phyloP scores from a whole-genome alignment of 163 green algal genomes.

The Scenedesmus sp. region DNA sequence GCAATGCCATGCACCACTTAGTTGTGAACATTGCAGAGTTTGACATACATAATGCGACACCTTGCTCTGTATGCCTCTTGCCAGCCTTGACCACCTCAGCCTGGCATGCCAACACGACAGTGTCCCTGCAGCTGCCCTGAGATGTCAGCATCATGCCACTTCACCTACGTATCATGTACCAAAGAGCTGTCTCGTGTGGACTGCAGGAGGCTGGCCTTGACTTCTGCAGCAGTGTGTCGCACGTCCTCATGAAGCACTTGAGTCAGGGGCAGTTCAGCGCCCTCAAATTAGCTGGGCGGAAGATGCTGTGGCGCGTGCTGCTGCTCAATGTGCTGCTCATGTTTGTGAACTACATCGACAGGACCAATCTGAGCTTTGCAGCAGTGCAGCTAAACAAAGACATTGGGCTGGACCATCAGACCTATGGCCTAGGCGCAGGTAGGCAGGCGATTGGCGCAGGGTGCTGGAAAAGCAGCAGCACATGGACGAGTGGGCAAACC shows the following conservation, averaged over 20 bases:
- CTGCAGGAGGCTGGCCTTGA: neutral
- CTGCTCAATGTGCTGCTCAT: conserved; percentile 41
- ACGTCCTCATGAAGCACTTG: conserved; percentile 14
- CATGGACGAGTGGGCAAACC: neutral
- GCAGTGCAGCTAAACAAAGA: conserved; percentile 46
- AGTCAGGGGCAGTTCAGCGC: neutral
- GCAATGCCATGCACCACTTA: neutral
- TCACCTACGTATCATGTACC: neutral
- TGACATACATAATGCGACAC: no score
- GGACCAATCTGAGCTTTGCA: conserved; percentile 48
- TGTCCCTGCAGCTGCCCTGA: no score
- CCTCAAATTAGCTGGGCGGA: conserved; percentile 23
- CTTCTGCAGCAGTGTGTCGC: neutral
- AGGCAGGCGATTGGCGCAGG: neutral
- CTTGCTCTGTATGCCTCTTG: no score
- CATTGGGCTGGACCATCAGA: neutral
- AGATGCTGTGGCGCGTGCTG: conserved; percentile 46
- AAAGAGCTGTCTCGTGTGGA: neutral
- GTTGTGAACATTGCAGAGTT: no score
- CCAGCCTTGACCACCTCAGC: no score
- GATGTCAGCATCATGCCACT: neutral
- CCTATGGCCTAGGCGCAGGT: conserved; percentile 36
- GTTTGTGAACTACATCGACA: conserved; percentile 56
- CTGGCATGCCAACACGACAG: no score
- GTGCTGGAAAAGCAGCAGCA: no score